Percentiles rank a stretch among this genome's conserved stretches.
phyloP scores from a whole-genome alignment of 305 asterid genomes.

The Plantago coronopus region DNA sequence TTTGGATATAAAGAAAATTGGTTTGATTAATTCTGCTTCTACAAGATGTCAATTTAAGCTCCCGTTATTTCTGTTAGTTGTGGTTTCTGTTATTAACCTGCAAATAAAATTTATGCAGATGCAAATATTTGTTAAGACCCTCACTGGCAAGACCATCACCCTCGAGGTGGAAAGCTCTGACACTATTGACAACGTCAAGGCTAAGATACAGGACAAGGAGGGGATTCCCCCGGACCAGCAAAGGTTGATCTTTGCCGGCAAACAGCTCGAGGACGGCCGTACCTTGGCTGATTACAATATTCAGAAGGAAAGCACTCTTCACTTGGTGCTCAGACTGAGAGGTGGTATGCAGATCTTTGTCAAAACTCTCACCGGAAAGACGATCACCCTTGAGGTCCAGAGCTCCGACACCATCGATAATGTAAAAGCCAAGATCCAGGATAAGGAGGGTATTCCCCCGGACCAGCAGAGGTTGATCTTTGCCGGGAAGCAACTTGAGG shows the following conservation, averaged over 20 bases:
- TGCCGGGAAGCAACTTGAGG: background rate
- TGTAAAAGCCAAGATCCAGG: slow-evolving; percentile 9
- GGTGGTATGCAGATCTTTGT: background rate
- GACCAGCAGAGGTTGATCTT: no score
- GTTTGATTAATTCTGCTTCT: no score
- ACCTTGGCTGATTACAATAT: background rate
- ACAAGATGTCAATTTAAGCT: no score
- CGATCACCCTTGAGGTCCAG: slow-evolving; percentile 6
- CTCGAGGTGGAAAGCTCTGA: slow-evolving; percentile 7
- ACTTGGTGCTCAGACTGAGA: background rate
- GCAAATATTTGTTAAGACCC: slow-evolving; percentile 7
- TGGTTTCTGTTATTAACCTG: no score
- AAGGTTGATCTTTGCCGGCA: no score
- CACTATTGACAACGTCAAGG: background rate
- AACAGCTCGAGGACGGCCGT: background rate
- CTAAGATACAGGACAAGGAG: slow-evolving; percentile 11
- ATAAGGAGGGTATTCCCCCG: slow-evolving; percentile 11
- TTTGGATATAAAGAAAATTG: no score
- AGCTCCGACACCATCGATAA: slow-evolving; percentile 8
- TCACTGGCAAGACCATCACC: slow-evolving; percentile 4
- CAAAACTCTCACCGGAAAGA: background rate
- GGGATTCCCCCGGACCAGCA: no score
- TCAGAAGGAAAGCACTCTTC: background rate
- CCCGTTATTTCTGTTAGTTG: no score
- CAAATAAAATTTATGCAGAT: background rate